These are phyloP conservation scores for Trametes elegans DNA, from an alignment of 768 basidiomycete genomes.

Conservation along the genomic window DNA sequence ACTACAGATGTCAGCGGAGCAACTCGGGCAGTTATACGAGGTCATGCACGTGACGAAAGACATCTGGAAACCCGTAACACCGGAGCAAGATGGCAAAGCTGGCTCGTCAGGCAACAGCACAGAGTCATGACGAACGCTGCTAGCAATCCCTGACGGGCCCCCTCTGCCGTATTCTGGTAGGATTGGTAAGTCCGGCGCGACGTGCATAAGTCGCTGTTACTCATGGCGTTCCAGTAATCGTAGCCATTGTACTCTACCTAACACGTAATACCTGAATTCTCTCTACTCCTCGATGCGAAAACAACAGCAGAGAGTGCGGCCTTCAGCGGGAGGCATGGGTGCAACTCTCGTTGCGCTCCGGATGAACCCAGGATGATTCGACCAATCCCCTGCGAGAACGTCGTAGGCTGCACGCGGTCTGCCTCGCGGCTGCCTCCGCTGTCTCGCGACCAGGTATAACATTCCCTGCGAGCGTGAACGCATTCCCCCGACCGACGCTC, in stretches of 20 bases:
- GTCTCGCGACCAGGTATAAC: not conserved
- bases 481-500: not conserved
- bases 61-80: constrained; percentile 65
- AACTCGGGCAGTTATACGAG: constrained; percentile 91
- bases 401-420: not conserved
- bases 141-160: not conserved
- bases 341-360: no score
- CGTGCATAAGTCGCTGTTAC: not conserved
- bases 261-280: no score
- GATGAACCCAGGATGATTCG: not conserved
- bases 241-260: no score
- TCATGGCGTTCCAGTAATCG: no score
- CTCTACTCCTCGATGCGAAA: no score
- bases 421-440: not conserved
- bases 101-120: not conserved
- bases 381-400: not conserved
- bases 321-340: no score
- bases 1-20: constrained; percentile 80
- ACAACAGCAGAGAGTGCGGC: no score
- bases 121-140: not conserved
- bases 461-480: not conserved
- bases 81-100: constrained; percentile 8
- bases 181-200: not conserved
- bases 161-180: no score
- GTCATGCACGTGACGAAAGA: constrained; percentile 90